Conservation (phyloP, 768 basidiomycete species). For the Termitomyces sp. region DNA sequence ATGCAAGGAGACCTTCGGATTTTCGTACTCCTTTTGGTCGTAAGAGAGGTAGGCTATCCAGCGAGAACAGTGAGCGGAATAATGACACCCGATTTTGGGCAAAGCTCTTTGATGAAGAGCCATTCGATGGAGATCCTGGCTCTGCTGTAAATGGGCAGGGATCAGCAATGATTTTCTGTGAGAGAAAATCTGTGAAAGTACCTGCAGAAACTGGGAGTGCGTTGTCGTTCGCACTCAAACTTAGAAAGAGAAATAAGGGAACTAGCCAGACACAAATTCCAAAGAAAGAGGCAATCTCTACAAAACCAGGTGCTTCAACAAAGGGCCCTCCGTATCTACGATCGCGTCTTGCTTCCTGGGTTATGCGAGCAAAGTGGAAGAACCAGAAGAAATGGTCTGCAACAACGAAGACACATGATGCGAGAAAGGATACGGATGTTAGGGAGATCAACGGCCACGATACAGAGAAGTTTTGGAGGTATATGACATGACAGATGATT, state of each 20-base stretch:
- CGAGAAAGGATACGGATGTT: constrained; percentile 75
- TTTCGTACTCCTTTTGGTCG: constrained; percentile 39
- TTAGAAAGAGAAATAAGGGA: constrained; percentile 92
- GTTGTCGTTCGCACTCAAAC: constrained; percentile 95
- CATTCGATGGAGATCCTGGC: constrained; percentile 33
- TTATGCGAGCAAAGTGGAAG: constrained; percentile 79
- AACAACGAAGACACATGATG: constrained; percentile 82
- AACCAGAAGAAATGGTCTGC: constrained; percentile 96
- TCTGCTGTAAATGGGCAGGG: constrained; percentile 19
- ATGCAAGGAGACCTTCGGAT: constrained; percentile 67
- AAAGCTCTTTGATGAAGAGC: constrained; percentile 19
- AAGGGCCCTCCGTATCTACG: constrained; percentile 39
- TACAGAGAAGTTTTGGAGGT: constrained; percentile 86
- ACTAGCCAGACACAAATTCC: constrained; percentile 83
- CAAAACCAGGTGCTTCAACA: constrained; percentile 42
- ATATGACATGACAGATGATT: constrained; percentile 77
- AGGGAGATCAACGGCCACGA: constrained; percentile 94
- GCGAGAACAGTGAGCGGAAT: constrained; percentile 57
- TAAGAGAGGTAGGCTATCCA: constrained; percentile 33
- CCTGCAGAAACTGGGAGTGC: constrained; percentile 74
- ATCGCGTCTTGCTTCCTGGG: constrained; percentile 55
- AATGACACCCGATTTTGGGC: constrained; percentile 44
- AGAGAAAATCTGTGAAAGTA: constrained; percentile 14
- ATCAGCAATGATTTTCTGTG: not conserved
- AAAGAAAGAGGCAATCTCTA: constrained; percentile 80